Evolutionary conservation across 192 early-diverging fungal species (phyloP), one percentile per base, ranked within the genome.

Genomic region (Phycomyces blakesleeanus): DNA sequence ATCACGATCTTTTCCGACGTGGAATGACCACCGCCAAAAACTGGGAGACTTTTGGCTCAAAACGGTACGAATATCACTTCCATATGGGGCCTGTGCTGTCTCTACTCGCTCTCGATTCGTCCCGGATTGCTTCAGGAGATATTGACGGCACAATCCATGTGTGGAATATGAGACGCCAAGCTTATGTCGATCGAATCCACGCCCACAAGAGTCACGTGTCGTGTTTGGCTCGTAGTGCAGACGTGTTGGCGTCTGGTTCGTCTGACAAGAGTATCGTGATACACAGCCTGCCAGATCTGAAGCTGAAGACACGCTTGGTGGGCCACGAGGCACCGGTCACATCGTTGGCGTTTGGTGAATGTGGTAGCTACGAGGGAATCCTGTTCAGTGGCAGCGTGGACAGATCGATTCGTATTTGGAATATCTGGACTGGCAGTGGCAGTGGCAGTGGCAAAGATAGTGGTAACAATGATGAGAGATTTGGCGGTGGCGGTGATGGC

Each of bases 311-410:
- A 42, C 15, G 51, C 18, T 5, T 61, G n/a, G n/a, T 50, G 11
- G 51, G 51, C 20, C 61, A 63, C 5, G 61, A 63, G 40, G 51
- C 34, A 25, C 61, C 61, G 8, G 61, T 63, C 22, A 63, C 61
- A 14, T 26, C 51, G 4, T 9, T 63, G 3, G 22, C 38, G 12
- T 63, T 42, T 27, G 44, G 44, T 6, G 38, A 34, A 40, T 24
- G 34, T 25, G 51, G 44, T 11, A 47, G 44, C 44, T 47, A 52
- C 3, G 18, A 52, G 10, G 39, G 11, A 9, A 40, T 57, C 20
- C n/a, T 63, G 18, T 63, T 63, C 25, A 63, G 51, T 54, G 61
- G 61, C 6, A 52, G 50, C 22, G 51, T 51, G n/a, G 61, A 63
- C 41, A 39, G 51, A 3, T 52, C 61, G 0, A 63, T 63, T 26